Percentiles rank a stretch among this genome's conserved stretches.
Evolutionary conservation across 768 basidiomycete species (phyloP).

Genomic region (Phanerodontia chrysosporium): DNA sequence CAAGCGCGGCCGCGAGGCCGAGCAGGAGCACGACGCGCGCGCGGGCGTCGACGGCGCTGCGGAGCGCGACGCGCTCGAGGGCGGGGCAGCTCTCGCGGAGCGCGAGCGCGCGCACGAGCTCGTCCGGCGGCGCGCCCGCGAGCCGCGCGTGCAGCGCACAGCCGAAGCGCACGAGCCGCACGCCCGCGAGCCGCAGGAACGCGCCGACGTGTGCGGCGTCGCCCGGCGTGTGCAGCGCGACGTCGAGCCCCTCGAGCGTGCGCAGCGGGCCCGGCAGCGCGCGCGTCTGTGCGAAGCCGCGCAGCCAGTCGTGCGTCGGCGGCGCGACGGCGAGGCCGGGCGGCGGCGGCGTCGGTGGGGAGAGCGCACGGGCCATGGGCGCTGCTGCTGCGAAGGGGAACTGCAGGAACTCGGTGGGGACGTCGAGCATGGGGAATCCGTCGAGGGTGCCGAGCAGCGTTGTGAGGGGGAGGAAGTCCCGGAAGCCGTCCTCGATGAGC

Average conservation of each 20-base stretch:
- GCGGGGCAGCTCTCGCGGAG: not conserved
- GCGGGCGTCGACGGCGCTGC: not conserved
- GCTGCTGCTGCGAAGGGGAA: not conserved
- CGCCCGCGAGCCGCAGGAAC: not conserved
- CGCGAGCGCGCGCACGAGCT: not conserved
- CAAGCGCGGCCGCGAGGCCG: not conserved
- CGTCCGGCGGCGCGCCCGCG: not conserved
- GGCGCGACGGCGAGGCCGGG: not conserved
- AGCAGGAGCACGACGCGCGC: not conserved
- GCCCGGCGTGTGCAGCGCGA: not conserved
- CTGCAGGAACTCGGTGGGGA: not conserved
- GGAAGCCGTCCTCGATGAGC: not conserved
- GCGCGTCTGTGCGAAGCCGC: not conserved
- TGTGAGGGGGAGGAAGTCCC: not conserved
- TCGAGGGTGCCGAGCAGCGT: not conserved
- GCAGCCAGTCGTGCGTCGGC: not conserved
- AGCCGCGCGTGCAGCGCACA: not conserved
- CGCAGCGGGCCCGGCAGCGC: not conserved
- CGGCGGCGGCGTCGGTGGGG: not conserved
- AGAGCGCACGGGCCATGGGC: not conserved
- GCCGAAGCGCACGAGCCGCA: not conserved
- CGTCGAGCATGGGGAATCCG: not conserved
- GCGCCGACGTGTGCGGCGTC: not conserved
- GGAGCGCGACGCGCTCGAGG: not conserved
- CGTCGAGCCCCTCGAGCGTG: not conserved